Percentiles rank a stretch among this genome's conserved stretches.
Conservation (phyloP, 2,329 filamentous ascomycete genomes). For the Cytospora piceicola region DNA sequence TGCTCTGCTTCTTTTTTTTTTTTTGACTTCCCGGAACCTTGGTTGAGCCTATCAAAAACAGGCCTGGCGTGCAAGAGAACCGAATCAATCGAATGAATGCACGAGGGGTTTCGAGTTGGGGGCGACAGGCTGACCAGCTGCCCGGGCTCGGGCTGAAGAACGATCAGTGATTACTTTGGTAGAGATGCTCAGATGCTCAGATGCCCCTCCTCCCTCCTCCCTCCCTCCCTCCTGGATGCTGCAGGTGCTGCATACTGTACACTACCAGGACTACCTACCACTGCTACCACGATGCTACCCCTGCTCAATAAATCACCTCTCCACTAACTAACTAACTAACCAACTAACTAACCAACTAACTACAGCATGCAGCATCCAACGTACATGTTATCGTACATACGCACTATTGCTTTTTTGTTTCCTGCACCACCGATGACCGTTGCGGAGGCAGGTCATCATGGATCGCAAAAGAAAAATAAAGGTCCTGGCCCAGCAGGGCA, state of each 20-base stretch:
- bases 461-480: not conserved
- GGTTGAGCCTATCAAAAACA: not conserved
- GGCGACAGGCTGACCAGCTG: conserved; percentile 7
- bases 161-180: no score
- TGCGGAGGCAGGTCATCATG: not conserved
- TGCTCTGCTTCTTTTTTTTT: no score
- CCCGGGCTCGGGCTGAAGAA: not conserved
- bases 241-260: no score
- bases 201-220: conserved; percentile 13
- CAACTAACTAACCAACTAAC: no score
- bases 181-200: no score
- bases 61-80: not conserved
- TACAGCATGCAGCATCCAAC: not conserved
- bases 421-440: not conserved
- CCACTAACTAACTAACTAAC: no score
- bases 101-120: not conserved
- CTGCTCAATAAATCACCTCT: conserved; percentile 10
- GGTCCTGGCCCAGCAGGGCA: not conserved
- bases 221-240: conserved; percentile 13
- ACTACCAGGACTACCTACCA: no score
- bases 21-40: conserved; percentile 1
- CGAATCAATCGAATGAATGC: not conserved
- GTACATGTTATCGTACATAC: conserved; percentile 2
- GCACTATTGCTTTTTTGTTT: conserved; percentile 2
- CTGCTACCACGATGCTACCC: conserved; percentile 9